A percentile compares a stretch with the other conserved stretches of the same genome.
Conservation (phyloP, 371 early-diverging fungal genomes). For the Chytridiales sp. region DNA sequence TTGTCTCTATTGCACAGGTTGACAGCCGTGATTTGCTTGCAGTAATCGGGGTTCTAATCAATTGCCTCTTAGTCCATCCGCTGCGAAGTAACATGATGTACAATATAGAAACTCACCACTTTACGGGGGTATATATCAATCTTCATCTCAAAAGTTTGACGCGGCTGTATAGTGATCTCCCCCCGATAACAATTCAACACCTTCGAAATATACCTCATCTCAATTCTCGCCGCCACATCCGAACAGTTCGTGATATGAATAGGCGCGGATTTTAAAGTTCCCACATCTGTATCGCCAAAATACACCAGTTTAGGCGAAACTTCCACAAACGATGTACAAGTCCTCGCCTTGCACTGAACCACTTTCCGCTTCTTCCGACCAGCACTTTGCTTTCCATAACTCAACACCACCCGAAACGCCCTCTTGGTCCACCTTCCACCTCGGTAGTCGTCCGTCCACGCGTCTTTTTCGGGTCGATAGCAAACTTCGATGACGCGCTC, state of each 20-base stretch:
- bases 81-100: no score
- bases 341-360: slow-evolving; percentile 87
- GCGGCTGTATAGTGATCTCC: slow-evolving; percentile 81
- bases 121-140: slow-evolving; percentile 97
- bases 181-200: slow-evolving; percentile 83
- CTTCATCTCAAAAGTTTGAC: slow-evolving; percentile 78
- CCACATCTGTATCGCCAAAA: slow-evolving; percentile 95
- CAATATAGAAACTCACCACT: no score
- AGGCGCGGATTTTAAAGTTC: slow-evolving; percentile 83
- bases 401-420: slow-evolving; percentile 75
- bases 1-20: slow-evolving; percentile 87
- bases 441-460: slow-evolving; percentile 46
- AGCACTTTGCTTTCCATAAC: slow-evolving; percentile 52
- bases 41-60: slow-evolving; percentile 96
- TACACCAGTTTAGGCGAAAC: slow-evolving; percentile 78
- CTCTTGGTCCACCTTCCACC: slow-evolving; percentile 73
- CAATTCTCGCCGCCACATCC: slow-evolving; percentile 82
- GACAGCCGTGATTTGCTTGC: slow-evolving; percentile 92
- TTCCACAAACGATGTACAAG: slow-evolving; percentile 91
- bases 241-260: slow-evolving; percentile 83
- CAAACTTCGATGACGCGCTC: slow-evolving; percentile 82
- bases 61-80: no score
- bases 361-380: slow-evolving; percentile 72
- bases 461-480: slow-evolving; percentile 70
- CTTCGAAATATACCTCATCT: slow-evolving; percentile 83